A percentile compares a stretch with the other conserved stretches of the same genome.
Conservation (phyloP, 2,329 filamentous ascomycete genomes). For the Fusarium phyllophilum region DNA sequence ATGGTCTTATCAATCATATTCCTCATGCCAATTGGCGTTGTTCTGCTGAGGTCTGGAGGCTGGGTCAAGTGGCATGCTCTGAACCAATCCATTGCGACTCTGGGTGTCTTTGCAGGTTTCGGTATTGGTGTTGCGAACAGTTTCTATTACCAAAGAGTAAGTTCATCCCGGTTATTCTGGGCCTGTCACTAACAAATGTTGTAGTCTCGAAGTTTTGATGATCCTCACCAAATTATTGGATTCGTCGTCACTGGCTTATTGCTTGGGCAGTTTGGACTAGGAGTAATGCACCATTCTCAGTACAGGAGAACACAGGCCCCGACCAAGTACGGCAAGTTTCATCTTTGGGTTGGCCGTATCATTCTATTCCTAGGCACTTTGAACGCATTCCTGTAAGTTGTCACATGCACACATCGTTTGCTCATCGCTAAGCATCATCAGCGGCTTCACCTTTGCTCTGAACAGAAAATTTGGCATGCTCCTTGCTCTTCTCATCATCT, state of each 20-base stretch:
- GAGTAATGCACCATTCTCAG: constrained; percentile 65
- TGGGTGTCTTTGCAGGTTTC: constrained; percentile 61
- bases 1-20: constrained; percentile 68
- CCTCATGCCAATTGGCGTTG: constrained; percentile 65
- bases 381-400: constrained; percentile 66
- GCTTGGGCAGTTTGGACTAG: constrained; percentile 63
- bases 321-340: constrained; percentile 62
- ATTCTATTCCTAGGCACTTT: constrained; percentile 63
- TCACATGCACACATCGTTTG: not conserved
- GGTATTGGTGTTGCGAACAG: constrained; percentile 64
- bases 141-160: constrained; percentile 65
- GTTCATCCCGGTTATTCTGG: not conserved
- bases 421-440: constrained; percentile 38
- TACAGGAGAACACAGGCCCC: constrained; percentile 61
- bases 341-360: constrained; percentile 67
- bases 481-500: constrained; percentile 59
- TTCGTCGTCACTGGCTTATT: constrained; percentile 63
- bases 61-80: constrained; percentile 65
- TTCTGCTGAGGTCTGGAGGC: constrained; percentile 62
- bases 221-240: constrained; percentile 68
- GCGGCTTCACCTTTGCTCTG: constrained; percentile 67
- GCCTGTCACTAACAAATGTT: constrained; percentile 13
- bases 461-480: constrained; percentile 59
- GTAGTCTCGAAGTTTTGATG: constrained; percentile 63
- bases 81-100: constrained; percentile 61